phyloP scores from a whole-genome alignment of 1,284 basidiomycete genomes.

The Leccinum subrobustum region DNA sequence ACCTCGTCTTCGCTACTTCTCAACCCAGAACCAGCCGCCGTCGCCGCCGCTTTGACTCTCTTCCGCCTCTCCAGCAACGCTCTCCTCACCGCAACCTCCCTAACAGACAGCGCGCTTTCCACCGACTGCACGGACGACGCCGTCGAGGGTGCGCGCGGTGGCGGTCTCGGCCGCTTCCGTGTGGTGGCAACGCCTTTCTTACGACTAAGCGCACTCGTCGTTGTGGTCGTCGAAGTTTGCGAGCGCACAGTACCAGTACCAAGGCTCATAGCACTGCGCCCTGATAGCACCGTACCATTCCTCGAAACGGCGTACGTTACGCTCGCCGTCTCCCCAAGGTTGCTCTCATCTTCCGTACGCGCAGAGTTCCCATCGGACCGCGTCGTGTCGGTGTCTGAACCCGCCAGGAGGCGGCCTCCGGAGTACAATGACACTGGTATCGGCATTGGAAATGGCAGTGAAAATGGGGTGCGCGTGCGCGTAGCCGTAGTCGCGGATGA shows the following conservation, averaged over 20 bases:
- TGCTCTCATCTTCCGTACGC: not conserved
- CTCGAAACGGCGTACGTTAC: conserved; percentile 13
- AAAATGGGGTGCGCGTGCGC: not conserved
- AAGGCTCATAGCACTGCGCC: not conserved
- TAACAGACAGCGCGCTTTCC: conserved; percentile 29
- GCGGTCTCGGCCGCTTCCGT: conserved; percentile 25
- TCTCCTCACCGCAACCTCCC: conserved; percentile 37
- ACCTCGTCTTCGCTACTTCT: conserved; percentile 1
- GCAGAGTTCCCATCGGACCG: not conserved
- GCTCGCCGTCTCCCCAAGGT: not conserved
- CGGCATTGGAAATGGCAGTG: not conserved
- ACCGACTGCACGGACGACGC: conserved; percentile 34
- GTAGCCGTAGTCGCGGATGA: not conserved
- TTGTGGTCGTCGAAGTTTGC: conserved; percentile 4
- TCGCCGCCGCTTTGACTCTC: conserved; percentile 17
- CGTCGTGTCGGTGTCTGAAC: conserved; percentile 1
- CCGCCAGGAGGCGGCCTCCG: not conserved
- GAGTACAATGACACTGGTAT: not conserved
- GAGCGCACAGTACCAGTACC: not conserved
- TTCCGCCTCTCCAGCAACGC: conserved; percentile 37
- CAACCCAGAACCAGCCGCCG: not conserved
- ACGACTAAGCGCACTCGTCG: conserved; percentile 19
- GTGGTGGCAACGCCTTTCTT: conserved; percentile 22
- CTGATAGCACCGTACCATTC: conserved; percentile 9
- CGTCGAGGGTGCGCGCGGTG: conserved; percentile 31